Evolutionary conservation across 495 filamentous ascomycete species (phyloP).

Genomic region (Tuber melanosporum): DNA sequence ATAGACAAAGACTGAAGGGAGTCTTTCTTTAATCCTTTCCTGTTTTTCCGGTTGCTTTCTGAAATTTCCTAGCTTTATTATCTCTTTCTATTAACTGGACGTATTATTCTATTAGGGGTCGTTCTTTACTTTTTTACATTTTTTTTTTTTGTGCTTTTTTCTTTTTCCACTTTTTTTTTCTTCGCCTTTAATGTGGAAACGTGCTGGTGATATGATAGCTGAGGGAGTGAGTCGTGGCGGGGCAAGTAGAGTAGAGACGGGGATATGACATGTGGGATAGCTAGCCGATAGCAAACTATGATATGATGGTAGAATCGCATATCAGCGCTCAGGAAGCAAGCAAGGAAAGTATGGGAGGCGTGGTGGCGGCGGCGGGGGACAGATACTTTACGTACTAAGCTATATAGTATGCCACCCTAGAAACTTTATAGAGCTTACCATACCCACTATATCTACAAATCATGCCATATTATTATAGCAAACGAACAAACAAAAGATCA

Average conservation of each 20-base stretch:
- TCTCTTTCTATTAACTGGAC: conserved; percentile 1
- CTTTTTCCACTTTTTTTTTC: not conserved
- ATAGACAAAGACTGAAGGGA: conserved; percentile 19
- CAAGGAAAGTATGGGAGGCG: not conserved
- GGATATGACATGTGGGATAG: not conserved
- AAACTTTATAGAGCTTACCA: not conserved
- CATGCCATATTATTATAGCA: not conserved
- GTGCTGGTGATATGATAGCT: conserved; percentile 1
- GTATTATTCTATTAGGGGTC: conserved; percentile 2
- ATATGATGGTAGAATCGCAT: not conserved
- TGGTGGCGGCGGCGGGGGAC: not conserved
- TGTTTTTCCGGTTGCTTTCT: not conserved
- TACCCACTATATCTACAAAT: not conserved
- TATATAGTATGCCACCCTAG: not conserved
- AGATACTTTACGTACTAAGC: not conserved
- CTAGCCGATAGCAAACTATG: not conserved
- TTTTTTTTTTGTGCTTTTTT: not conserved
- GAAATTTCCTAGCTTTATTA: not conserved
- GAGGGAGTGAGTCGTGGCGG: not conserved
- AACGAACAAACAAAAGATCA: not conserved
- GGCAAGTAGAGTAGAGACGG: not conserved
- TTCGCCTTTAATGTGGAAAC: conserved; percentile 4
- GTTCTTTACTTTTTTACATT: not conserved
- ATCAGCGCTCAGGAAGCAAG: not conserved
- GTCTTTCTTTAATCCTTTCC: not conserved